phyloP scores from a whole-genome alignment of 306 rosid species.

The Cicer bijugum region DNA sequence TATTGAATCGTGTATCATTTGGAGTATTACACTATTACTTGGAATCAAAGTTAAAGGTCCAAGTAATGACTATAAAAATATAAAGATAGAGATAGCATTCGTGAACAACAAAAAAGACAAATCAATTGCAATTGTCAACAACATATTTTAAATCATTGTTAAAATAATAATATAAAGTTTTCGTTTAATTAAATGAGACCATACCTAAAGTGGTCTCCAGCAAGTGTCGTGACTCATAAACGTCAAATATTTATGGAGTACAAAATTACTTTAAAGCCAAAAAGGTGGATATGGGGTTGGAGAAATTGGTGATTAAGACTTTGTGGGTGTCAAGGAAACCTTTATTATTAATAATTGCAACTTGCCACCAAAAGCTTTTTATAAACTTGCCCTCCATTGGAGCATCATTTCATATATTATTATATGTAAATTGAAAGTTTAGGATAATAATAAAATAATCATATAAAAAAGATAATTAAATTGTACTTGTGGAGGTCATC shows the following conservation, averaged over 20 bases:
- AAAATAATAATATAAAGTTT: not conserved
- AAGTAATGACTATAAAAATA: slow-evolving; percentile 29
- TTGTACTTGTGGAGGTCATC: not conserved
- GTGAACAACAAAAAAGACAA: not conserved
- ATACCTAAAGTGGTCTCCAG: not conserved
- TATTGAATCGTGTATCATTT: slow-evolving; percentile 9
- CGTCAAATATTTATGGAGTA: not conserved
- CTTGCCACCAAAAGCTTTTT: slow-evolving; percentile 2
- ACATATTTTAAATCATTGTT: slow-evolving; percentile 8
- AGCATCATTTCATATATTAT: not conserved
- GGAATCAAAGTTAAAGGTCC: slow-evolving; percentile 36
- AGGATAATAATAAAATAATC: not conserved
- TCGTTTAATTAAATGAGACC: slow-evolving; percentile 3
- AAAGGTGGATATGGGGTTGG: not conserved
- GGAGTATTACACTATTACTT: not conserved
- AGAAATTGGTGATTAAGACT: not conserved
- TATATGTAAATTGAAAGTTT: slow-evolving; percentile 1
- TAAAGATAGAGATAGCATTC: not conserved
- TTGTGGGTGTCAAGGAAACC: not conserved
- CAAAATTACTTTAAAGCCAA: slow-evolving; percentile 1
- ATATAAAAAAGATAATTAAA: not conserved
- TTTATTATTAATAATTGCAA: not conserved
- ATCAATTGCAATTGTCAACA: slow-evolving; percentile 27
- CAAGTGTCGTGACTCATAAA: not conserved
- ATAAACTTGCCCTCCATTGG: not conserved